Conservation (phyloP, 1,284 basidiomycete species). For the Trichosporon coremiiforme region DNA sequence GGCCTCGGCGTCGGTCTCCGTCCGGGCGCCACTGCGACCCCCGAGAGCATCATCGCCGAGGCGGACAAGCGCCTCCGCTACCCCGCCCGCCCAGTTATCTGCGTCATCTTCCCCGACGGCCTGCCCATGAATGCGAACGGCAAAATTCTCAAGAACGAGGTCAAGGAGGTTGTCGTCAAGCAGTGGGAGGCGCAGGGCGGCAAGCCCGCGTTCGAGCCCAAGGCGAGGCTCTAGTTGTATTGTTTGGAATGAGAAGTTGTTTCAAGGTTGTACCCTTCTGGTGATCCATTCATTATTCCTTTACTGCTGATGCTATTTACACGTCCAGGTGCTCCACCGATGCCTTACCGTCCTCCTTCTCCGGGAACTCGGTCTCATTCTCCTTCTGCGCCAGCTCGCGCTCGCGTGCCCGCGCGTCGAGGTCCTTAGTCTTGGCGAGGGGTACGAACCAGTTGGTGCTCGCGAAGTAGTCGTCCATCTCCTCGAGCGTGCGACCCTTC, state of each 20-base stretch:
- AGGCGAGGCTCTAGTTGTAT: slow-evolving; percentile 24
- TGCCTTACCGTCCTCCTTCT: not conserved
- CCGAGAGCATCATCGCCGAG: slow-evolving; percentile 24
- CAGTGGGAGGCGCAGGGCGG: slow-evolving; percentile 27
- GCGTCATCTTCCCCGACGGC: slow-evolving; percentile 24
- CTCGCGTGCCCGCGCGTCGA: slow-evolving; percentile 58
- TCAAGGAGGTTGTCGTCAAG: slow-evolving; percentile 31
- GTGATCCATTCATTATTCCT: not conserved
- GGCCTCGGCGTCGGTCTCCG: slow-evolving; percentile 43
- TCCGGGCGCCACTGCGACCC: slow-evolving; percentile 22
- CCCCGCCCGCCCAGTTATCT: slow-evolving; percentile 29
- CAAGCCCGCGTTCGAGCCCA: slow-evolving; percentile 18
- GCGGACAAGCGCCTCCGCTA: slow-evolving; percentile 28
- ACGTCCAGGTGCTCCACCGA: slow-evolving; percentile 5
- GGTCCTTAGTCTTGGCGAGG: slow-evolving; percentile 55
- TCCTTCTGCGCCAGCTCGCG: slow-evolving; percentile 54
- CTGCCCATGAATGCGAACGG: slow-evolving; percentile 29
- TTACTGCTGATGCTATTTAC: not conserved
- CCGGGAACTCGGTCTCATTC: not conserved
- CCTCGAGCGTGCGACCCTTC: slow-evolving; percentile 56
- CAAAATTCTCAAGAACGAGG: slow-evolving; percentile 31
- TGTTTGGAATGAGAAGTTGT: not conserved
- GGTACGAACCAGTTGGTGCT: slow-evolving; percentile 62
- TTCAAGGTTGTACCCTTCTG: not conserved
- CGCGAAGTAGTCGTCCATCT: slow-evolving; percentile 64